phyloP scores from a whole-genome alignment of 2,329 filamentous ascomycete species.

The Aspergillus sergii region DNA sequence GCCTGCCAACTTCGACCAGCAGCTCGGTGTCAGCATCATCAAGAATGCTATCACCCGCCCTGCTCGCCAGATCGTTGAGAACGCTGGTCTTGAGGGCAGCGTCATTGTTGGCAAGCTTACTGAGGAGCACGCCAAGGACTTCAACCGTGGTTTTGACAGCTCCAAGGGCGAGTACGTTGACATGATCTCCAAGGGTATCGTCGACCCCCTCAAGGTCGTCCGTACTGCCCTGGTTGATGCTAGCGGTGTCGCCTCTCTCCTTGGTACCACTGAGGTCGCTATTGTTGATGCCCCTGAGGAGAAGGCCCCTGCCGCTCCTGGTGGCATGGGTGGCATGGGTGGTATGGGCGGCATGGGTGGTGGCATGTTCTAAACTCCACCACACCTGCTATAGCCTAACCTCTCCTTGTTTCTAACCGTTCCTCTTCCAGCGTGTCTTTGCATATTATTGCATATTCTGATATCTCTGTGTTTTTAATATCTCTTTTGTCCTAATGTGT shows the following conservation, averaged over 20 bases:
- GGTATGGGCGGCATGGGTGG: constrained; percentile 57
- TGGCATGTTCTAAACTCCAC: constrained; percentile 63
- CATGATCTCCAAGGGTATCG: constrained; percentile 96
- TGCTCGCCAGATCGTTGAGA: constrained; percentile 94
- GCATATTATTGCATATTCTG: constrained; percentile 35
- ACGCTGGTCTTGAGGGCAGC: constrained; percentile 91
- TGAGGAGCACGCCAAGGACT: constrained; percentile 87
- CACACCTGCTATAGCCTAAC: constrained; percentile 12
- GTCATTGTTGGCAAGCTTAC: constrained; percentile 98
- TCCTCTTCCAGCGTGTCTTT: constrained; percentile 36
- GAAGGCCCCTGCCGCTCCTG: constrained; percentile 66
- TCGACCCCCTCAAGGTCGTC: constrained; percentile 99
- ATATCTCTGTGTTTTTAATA: constrained; percentile 27
- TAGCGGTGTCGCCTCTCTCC: constrained; percentile 91
- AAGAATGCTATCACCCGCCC: constrained; percentile 98
- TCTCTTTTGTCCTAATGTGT: constrained; percentile 29
- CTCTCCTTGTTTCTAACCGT: constrained; percentile 26
- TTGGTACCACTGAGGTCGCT: constrained; percentile 96
- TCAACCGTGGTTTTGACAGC: constrained; percentile 98
- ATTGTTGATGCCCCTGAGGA: constrained; percentile 96
- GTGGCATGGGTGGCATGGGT: constrained; percentile 63
- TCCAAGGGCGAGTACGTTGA: constrained; percentile 97
- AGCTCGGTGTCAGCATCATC: constrained; percentile 95
- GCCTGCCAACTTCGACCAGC: constrained; percentile 96
- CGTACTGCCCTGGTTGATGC: constrained; percentile 94